phyloP scores from a whole-genome alignment of 2,329 filamentous ascomycete species.

The Phyllosticta citrichinensis region DNA sequence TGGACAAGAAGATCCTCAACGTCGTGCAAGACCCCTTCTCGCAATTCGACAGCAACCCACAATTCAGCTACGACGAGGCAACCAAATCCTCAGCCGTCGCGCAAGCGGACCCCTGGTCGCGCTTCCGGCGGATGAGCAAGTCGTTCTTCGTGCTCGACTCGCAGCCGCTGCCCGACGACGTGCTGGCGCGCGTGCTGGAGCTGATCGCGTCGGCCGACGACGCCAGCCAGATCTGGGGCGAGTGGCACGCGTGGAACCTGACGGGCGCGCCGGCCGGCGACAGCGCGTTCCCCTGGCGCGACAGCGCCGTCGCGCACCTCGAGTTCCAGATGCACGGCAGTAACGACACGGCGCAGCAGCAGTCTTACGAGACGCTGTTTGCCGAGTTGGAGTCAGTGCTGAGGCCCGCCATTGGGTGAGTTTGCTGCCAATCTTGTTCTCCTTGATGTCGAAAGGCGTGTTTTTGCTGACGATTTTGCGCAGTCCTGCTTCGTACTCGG shows the following conservation, averaged over 20 bases:
- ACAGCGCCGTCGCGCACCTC: slow-evolving; percentile 11
- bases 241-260: slow-evolving; percentile 13
- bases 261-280: not conserved
- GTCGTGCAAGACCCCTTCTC: slow-evolving; percentile 3
- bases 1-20: slow-evolving; percentile 7
- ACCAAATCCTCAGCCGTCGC: not conserved
- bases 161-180: slow-evolving; percentile 5
- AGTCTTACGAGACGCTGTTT: slow-evolving; percentile 11
- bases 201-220: slow-evolving; percentile 7
- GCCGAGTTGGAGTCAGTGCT: slow-evolving; percentile 12
- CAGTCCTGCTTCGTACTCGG: not conserved
- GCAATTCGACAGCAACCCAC: not conserved
- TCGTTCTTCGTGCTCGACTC: slow-evolving; percentile 13
- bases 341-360: slow-evolving; percentile 8
- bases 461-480: not conserved
- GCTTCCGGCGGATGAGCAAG: slow-evolving; percentile 11
- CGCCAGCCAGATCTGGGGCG: slow-evolving; percentile 11
- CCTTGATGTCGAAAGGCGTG: not conserved
- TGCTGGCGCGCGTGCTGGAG: slow-evolving; percentile 10
- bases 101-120: slow-evolving; percentile 10
- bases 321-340: slow-evolving; percentile 6
- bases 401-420: slow-evolving; percentile 3
- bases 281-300: slow-evolving; percentile 12
- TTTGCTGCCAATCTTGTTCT: not conserved
- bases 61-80: slow-evolving; percentile 8